A percentile compares a stretch with the other conserved stretches of the same genome.
These are phyloP conservation scores for Niebla homalea DNA, from an alignment of 495 filamentous ascomycete genomes.

Conservation along the genomic window DNA sequence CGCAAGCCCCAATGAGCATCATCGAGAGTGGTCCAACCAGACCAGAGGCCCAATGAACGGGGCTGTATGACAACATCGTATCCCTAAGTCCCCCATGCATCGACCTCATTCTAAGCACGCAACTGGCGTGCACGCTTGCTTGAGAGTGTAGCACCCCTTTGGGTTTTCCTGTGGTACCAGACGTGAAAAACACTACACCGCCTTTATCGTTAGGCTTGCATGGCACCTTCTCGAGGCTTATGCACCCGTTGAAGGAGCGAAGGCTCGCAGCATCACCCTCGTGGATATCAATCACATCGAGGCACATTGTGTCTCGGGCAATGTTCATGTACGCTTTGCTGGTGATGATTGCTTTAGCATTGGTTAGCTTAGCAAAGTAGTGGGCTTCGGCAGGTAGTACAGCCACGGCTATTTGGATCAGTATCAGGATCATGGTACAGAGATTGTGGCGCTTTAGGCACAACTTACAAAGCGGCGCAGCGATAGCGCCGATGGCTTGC, in stretches of 20 bases:
- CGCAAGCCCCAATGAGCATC: no score
- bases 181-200: conserved; percentile 1
- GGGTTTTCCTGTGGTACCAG: background rate
- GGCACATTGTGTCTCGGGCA: background rate
- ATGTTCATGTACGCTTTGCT: background rate
- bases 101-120: background rate
- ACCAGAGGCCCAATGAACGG: background rate
- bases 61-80: background rate
- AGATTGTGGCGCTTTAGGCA: background rate
- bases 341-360: background rate
- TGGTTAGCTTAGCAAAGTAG: background rate
- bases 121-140: background rate
- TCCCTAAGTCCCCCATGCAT: background rate
- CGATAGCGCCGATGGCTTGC: background rate
- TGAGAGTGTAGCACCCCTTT: conserved; percentile 1
- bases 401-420: background rate
- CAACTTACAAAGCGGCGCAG: background rate
- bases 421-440: background rate
- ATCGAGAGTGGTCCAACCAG: no score
- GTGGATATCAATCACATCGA: background rate
- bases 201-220: background rate
- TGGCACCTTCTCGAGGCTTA: background rate
- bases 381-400: background rate
- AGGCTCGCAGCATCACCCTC: background rate
- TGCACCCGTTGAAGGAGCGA: background rate